phyloP scores from a whole-genome alignment of 208 protist species.

The Trypanosoma lewisi region DNA sequence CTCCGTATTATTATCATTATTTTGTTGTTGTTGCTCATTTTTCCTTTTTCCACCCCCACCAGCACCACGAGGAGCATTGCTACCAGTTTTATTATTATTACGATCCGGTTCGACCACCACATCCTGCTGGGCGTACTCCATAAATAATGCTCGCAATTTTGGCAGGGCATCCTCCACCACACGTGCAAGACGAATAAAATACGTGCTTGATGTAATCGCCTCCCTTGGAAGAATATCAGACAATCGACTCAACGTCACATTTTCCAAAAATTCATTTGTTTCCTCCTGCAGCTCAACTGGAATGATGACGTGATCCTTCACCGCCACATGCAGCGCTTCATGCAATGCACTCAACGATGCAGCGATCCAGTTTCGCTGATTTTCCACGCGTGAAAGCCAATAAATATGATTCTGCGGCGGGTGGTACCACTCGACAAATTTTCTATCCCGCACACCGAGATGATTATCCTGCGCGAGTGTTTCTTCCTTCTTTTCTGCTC shows the following conservation, averaged over 20 bases:
- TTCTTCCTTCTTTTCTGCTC: not conserved
- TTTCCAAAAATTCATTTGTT: slow-evolving; percentile 35
- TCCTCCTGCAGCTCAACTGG: slow-evolving; percentile 54
- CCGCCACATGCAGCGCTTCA: slow-evolving; percentile 39
- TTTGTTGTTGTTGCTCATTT: not conserved
- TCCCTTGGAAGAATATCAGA: slow-evolving; percentile 52
- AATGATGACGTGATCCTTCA: slow-evolving; percentile 21
- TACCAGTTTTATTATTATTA: not conserved
- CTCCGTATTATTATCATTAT: not conserved
- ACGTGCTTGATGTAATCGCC: slow-evolving; percentile 28
- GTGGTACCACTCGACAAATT: slow-evolving; percentile 56
- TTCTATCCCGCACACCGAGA: slow-evolving; percentile 24
- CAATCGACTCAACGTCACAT: slow-evolving; percentile 45
- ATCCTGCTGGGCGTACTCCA: slow-evolving; percentile 38
- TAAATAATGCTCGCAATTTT: slow-evolving; percentile 49
- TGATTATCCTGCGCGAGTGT: not conserved
- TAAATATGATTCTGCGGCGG: slow-evolving; percentile 50
- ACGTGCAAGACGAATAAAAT: slow-evolving; percentile 50
- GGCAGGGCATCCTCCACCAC: slow-evolving; percentile 50
- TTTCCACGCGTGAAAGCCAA: slow-evolving; percentile 47
- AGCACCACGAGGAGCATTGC: too few species aligned
- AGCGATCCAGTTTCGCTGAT: slow-evolving; percentile 70
- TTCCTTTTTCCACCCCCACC: too few species aligned
- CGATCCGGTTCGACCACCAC: not conserved
- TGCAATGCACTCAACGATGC: slow-evolving; percentile 74